Conservation (phyloP, 345 rosid species). For the Linum trigynum region DNA sequence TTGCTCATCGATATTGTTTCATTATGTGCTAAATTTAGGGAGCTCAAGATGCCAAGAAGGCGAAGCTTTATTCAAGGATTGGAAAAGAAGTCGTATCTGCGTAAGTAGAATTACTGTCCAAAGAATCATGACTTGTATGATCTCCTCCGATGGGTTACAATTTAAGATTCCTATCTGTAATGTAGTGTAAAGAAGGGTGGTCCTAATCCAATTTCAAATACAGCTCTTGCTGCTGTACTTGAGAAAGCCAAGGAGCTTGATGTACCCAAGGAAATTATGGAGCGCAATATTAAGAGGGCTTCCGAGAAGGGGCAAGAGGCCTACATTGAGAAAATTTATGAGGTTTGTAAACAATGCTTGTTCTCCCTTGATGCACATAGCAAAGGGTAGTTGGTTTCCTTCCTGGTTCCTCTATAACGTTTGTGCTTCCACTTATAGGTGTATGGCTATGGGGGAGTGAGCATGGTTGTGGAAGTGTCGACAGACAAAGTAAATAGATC, state of each 20-base stretch:
- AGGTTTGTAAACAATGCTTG: slow-evolving; percentile 33
- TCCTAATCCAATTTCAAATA: slow-evolving; percentile 68
- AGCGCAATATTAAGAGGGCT: slow-evolving; percentile 84
- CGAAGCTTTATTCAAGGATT: slow-evolving; percentile 58
- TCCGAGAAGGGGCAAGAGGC: slow-evolving; percentile 88
- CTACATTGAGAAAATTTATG: slow-evolving; percentile 74
- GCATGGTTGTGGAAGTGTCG: slow-evolving; percentile 81
- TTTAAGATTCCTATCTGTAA: slow-evolving; percentile 8
- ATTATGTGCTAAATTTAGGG: slow-evolving; percentile 37
- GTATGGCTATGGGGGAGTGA: slow-evolving; percentile 89
- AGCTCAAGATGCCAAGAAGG: slow-evolving; percentile 84
- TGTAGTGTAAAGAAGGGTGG: slow-evolving; percentile 86
- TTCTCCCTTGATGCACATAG: neutral
- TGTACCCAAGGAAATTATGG: slow-evolving; percentile 87
- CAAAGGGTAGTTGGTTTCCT: neutral
- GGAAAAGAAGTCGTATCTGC: slow-evolving; percentile 92
- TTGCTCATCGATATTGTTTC: too few relatives aligned
- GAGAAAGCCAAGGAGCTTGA: slow-evolving; percentile 87
- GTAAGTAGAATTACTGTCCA: slow-evolving; percentile 39
- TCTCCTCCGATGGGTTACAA: neutral
- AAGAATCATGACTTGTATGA: neutral
- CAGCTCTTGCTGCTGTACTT: slow-evolving; percentile 59
- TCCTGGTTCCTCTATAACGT: slow-evolving; percentile 11
- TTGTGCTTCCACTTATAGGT: slow-evolving; percentile 37
- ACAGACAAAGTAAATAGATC: slow-evolving; percentile 86